Evolutionary conservation across 495 filamentous ascomycete species (phyloP), one percentile per base, ranked within the genome.

Genomic region (Sporormia fimetaria): DNA sequence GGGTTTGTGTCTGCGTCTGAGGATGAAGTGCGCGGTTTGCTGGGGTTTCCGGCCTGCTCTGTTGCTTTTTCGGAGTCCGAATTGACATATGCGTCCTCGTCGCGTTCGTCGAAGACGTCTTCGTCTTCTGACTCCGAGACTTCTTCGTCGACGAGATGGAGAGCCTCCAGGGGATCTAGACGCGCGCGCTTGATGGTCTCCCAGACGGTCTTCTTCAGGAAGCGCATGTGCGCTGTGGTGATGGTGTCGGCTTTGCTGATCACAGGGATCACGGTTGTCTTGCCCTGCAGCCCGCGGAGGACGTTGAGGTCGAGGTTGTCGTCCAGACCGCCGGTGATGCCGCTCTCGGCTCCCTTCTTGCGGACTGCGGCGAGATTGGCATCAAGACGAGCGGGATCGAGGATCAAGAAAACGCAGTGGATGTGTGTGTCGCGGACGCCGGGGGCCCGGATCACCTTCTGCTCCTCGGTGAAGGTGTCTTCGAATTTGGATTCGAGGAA

Each of bases 401-500:
- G 75, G 30, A 98, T 68, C 37, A 94, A 67, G 61, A 98, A 94
- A 40, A 87, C 90, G 40, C 85, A 92, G 58, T 98, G 90, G 51
- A 98, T 90, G 60, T 98, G 90, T 30, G 88, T 94, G 68, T 98
- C 90, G 51, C 83, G 83, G 54, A 83, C 81, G 45, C 87, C 90
- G 14, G 90, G 87, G 37, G 87, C 83, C 49, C 90, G 80, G 33
- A 94, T 67, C 24, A 98, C 87, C 67, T 94, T 95, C 72, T 92
- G 94, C 69, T 98, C 90, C 64, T 98, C 90, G 23, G 76, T 79
- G 59, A 96, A 87, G 0, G 90, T 96, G 57, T 98, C 92, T 59
- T 96, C 87, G 47, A 98, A 98, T 60, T 96, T 98, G 62, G 81
- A 87, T 65, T 98, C 90, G 38, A 98, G 66, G 67, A 98, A 98